Base-by-base conservation (phyloP, 306 rosid species). In the Morella rubra region DNA sequence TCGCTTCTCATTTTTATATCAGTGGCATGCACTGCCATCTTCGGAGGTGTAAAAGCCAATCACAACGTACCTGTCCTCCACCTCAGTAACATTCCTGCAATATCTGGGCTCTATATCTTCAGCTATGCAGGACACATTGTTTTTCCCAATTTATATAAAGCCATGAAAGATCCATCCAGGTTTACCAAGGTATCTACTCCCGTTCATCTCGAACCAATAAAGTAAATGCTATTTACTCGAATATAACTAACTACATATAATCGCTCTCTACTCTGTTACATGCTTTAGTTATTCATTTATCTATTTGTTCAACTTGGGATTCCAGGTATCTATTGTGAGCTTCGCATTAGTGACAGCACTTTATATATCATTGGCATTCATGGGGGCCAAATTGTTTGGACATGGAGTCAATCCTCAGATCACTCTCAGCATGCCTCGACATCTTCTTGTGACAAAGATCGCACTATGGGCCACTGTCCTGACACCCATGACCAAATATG, bases 101-200 rank as follows among this genome's bases (percentile, higher is more conserved):
- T 89, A 22, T 92, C 96, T 74, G 97, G 97, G 15, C 81, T 92
- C 40, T 89, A 81, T 61, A 54, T 87, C 12, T 92, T 84, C 67
- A 53, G 92, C 76, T 90, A 72, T 77, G 92, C 89, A 41, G 96
- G 96, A 46, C 97, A 92, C 56, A 55, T 89, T 47, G 96, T 92
- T 44, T 89, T 92, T 77, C 96, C 96, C 61, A 51, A 90, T 72
- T 76, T 92, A n/a, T 89, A 90, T 74, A 86, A 79, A 44, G 55
- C 92, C 82, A 92, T 92, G 97, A 92, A 83, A 81, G 93, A 92
- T 59, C 97, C 97, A n/a, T 86, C 92, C 51, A 90, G 83, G 81
- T 92, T 90, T 76, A 89, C 89, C 42, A 90, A 87, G 93, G 97
- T 92, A 80, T 13, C 49, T 69, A n/a, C 5, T 40, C 69, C 44